These are phyloP conservation scores for Scheffersomyces cryptocercus DNA, from an alignment of 1,139 yeast genomes.

Conservation along the genomic window DNA sequence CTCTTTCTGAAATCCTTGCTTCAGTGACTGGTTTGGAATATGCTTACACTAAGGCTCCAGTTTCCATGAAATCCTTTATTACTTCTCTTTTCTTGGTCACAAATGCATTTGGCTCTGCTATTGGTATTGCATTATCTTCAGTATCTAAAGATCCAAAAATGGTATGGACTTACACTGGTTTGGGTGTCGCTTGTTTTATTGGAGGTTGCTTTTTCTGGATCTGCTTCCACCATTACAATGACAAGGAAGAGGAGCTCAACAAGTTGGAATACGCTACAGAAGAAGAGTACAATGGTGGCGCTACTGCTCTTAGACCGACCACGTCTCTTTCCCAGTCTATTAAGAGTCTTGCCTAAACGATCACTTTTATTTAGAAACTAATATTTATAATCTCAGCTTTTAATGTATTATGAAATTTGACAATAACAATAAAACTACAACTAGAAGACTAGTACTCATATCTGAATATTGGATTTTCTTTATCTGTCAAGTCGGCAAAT, in stretches of 20 bases:
- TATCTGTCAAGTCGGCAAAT: slow-evolving; percentile 64
- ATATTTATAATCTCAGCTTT: no score
- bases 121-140: slow-evolving; percentile 21
- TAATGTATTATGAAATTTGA: no score
- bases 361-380: no score
- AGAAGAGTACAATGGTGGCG: slow-evolving; percentile 1
- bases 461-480: slow-evolving; percentile 64
- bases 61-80: slow-evolving; percentile 20
- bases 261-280: slow-evolving; percentile 16
- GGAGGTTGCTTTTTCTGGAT: slow-evolving; percentile 20
- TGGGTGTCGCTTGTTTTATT: slow-evolving; percentile 17
- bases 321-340: slow-evolving; percentile 2
- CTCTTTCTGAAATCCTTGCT: slow-evolving; percentile 21
- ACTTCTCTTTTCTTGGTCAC: slow-evolving; percentile 20
- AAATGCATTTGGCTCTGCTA: slow-evolving; percentile 20
- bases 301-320: neutral
- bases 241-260: slow-evolving; percentile 20
- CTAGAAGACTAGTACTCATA: slow-evolving; percentile 22
- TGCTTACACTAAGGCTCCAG: slow-evolving; percentile 24
- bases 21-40: slow-evolving; percentile 23
- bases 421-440: no score
- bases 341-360: slow-evolving; percentile 6
- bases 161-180: slow-evolving; percentile 20
- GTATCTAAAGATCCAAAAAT: slow-evolving; percentile 18
- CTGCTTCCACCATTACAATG: slow-evolving; percentile 19